phyloP scores from a whole-genome alignment of 768 basidiomycete species.

The Collybiopsis luxurians region DNA sequence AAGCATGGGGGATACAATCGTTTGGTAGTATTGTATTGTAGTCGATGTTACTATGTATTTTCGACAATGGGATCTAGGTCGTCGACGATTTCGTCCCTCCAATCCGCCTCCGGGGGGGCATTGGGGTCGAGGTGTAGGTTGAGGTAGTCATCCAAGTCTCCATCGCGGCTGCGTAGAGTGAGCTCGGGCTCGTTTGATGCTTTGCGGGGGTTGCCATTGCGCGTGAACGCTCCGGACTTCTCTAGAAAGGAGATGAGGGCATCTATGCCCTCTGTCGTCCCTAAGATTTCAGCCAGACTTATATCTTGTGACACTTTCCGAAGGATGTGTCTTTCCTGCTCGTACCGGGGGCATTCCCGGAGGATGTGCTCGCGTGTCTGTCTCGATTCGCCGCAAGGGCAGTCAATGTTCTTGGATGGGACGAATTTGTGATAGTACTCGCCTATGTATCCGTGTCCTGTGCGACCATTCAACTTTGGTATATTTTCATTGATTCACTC shows the following conservation, averaged over 20 bases:
- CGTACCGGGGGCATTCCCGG: too few species aligned
- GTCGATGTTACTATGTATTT: too few species aligned
- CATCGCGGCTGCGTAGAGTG: neutral
- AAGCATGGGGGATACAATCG: too few species aligned
- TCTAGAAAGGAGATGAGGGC: conserved; percentile 18
- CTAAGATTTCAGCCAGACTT: conserved; percentile 18
- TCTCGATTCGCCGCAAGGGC: conserved; percentile 19
- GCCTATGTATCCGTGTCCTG: conserved; percentile 26
- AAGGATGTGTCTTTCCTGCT: too few species aligned
- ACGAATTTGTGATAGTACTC: conserved; percentile 23
- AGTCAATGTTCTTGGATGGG: conserved; percentile 15
- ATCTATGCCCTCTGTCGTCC: conserved; percentile 18
- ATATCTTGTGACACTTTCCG: too few species aligned
- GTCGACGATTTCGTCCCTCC: neutral
- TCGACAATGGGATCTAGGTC: neutral
- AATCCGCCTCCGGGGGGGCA: neutral
- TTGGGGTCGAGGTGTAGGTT: neutral
- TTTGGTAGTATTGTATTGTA: too few species aligned
- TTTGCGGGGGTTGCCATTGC: neutral
- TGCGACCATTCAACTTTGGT: too few species aligned
- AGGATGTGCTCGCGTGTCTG: too few species aligned
- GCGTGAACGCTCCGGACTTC: conserved; percentile 18
- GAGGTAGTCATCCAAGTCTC: neutral
- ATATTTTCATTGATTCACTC: too few species aligned
- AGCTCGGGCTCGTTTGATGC: neutral